Evolutionary conservation across 2,329 filamentous ascomycete species (phyloP).

Genomic region (Ophiosphaerella narmari): DNA sequence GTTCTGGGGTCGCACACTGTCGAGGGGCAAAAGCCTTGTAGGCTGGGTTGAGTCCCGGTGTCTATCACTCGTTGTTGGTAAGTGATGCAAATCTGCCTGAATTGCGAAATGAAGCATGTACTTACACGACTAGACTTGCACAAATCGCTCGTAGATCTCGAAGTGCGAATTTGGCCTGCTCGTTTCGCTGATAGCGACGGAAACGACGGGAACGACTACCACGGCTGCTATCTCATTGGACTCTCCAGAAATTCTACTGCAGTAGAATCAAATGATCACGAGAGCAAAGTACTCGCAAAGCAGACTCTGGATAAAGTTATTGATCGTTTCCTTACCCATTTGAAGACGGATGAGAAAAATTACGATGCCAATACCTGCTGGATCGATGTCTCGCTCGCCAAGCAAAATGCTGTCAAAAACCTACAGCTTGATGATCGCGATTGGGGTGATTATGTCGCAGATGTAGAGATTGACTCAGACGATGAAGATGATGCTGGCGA

Average conservation of each 20-base stretch:
- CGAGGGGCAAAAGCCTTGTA: constrained; percentile 60
- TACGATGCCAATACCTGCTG: constrained; percentile 44
- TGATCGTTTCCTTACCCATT: constrained; percentile 41
- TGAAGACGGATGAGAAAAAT: constrained; percentile 41
- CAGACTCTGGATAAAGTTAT: constrained; percentile 49
- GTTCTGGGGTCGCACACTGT: constrained; percentile 66
- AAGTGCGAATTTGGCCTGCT: constrained; percentile 66
- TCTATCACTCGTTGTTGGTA: constrained; percentile 62
- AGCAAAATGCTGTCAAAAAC: constrained; percentile 41
- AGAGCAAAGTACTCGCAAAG: constrained; percentile 52
- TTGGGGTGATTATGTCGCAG: constrained; percentile 56
- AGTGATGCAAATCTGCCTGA: constrained; percentile 26
- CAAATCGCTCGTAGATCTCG: constrained; percentile 56
- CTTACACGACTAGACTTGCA: constrained; percentile 57
- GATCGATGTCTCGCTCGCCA: constrained; percentile 41
- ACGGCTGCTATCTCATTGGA: constrained; percentile 67
- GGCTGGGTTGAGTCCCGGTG: constrained; percentile 69
- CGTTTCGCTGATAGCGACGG: constrained; percentile 53
- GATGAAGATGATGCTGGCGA: constrained; percentile 35
- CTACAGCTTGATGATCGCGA: constrained; percentile 55
- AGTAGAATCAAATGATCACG: constrained; percentile 3
- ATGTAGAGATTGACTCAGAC: constrained; percentile 48
- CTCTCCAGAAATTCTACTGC: constrained; percentile 41
- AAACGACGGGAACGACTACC: constrained; percentile 53
- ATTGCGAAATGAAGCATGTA: neutral